These are phyloP conservation scores for Rhododendron williamsianum DNA, from an alignment of 148 eudicot genomes.

Conservation along the genomic window DNA sequence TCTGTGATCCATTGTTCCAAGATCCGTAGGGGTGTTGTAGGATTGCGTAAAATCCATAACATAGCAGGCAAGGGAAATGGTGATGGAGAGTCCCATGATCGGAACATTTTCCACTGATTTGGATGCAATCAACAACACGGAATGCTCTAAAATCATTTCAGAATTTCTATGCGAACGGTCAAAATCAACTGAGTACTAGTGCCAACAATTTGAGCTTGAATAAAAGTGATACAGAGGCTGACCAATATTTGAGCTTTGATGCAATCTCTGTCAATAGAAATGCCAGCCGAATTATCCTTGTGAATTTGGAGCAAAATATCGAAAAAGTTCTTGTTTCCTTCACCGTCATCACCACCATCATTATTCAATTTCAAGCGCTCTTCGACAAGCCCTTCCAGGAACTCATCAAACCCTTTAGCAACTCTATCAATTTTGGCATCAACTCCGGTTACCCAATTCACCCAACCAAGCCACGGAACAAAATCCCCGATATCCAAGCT, in stretches of 20 bases:
- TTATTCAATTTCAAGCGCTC: background rate
- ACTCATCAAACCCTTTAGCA: constrained; percentile 19
- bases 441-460: constrained; percentile 21
- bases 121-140: background rate
- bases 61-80: background rate
- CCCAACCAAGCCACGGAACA: constrained; percentile 37
- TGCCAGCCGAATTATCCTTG: background rate
- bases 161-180: background rate
- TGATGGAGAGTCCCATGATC: background rate
- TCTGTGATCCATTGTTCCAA: too few species aligned
- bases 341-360: background rate
- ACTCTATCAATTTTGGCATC: constrained; percentile 17
- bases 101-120: background rate
- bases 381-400: constrained; percentile 21
- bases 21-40: too few species aligned
- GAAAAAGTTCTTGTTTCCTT: background rate
- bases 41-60: too few species aligned
- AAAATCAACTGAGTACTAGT: background rate
- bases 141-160: background rate
- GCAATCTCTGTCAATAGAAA: background rate
- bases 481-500: constrained; percentile 22
- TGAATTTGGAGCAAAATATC: background rate
- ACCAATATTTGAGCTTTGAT: background rate
- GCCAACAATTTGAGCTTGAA: background rate
- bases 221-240: background rate